These are phyloP conservation scores for Abrus pulchellus DNA, from an alignment of 306 rosid genomes.

Conservation along the genomic window DNA sequence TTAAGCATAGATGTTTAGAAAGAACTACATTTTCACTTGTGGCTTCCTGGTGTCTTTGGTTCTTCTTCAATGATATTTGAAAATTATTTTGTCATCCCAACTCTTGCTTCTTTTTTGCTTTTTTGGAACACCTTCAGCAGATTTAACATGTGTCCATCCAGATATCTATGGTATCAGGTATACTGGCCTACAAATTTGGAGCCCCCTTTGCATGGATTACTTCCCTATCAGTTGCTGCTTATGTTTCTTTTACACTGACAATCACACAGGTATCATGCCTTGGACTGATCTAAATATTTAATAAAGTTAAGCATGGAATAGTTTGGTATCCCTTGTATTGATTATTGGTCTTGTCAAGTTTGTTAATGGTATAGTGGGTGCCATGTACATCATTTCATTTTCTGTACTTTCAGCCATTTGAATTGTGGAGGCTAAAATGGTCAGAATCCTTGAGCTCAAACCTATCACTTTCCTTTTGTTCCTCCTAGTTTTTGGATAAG, in stretches of 20 bases:
- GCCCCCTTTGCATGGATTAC: slow-evolving; percentile 98
- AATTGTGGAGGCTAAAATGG: slow-evolving; percentile 18
- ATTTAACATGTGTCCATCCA: slow-evolving; percentile 74
- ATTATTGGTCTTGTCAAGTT: slow-evolving; percentile 30
- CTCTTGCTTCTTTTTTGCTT: slow-evolving; percentile 48
- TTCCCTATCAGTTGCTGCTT: slow-evolving; percentile 94
- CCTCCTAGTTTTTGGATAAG: neutral
- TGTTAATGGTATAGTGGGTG: slow-evolving; percentile 10
- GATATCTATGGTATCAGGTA: slow-evolving; percentile 99
- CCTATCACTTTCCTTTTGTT: neutral
- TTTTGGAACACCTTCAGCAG: slow-evolving; percentile 56
- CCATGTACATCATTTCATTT: slow-evolving; percentile 24
- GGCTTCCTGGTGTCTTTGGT: slow-evolving; percentile 30
- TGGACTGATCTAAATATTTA: slow-evolving; percentile 32
- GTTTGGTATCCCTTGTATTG: slow-evolving; percentile 30
- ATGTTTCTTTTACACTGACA: slow-evolving; percentile 77
- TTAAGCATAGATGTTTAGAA: slow-evolving; percentile 7
- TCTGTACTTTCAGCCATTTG: slow-evolving; percentile 9
- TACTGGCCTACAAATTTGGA: slow-evolving; percentile 95
- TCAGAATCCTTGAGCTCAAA: slow-evolving; percentile 8
- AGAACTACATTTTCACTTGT: slow-evolving; percentile 29
- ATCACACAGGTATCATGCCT: slow-evolving; percentile 83
- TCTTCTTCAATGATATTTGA: slow-evolving; percentile 30
- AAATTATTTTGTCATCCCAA: slow-evolving; percentile 46
- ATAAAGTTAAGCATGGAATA: slow-evolving; percentile 23